Evolutionary conservation across 2,329 filamentous ascomycete genomes (phyloP).

Genomic region (Pseudogymnoascus sp.): DNA sequence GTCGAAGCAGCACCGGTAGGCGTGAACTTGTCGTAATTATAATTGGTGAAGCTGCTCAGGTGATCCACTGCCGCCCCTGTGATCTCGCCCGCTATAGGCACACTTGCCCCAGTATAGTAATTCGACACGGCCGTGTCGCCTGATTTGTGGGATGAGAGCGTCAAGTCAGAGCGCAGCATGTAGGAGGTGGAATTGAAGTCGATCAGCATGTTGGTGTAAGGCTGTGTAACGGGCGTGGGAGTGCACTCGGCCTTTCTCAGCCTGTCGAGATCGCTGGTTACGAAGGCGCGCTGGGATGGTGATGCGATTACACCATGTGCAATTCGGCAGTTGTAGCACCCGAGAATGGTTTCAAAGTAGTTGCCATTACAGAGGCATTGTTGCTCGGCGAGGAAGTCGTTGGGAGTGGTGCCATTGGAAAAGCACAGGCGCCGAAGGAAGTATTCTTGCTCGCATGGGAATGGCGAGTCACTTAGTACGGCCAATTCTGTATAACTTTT

Average conservation of each 20-base stretch:
- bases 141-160: slow-evolving; percentile 9
- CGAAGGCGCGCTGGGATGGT: not conserved
- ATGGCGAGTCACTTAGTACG: not conserved
- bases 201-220: not conserved
- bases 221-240: not conserved
- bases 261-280: not conserved
- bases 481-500: too few relatives aligned
- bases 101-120: slow-evolving; percentile 8
- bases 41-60: not conserved
- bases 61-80: not conserved
- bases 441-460: not conserved
- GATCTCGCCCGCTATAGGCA: not conserved
- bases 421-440: not conserved
- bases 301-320: not conserved
- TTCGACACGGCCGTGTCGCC: not conserved
- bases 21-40: not conserved
- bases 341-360: not conserved
- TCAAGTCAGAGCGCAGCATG: not conserved
- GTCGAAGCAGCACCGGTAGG: not conserved
- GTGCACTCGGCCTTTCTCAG: not conserved
- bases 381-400: slow-evolving; percentile 14
- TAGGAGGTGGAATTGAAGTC: not conserved
- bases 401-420: slow-evolving; percentile 7
- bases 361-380: slow-evolving; percentile 12
- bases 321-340: slow-evolving; percentile 6